Evolutionary conservation across 257 asterid species (phyloP).

Genomic region (Mitragyna speciosa): DNA sequence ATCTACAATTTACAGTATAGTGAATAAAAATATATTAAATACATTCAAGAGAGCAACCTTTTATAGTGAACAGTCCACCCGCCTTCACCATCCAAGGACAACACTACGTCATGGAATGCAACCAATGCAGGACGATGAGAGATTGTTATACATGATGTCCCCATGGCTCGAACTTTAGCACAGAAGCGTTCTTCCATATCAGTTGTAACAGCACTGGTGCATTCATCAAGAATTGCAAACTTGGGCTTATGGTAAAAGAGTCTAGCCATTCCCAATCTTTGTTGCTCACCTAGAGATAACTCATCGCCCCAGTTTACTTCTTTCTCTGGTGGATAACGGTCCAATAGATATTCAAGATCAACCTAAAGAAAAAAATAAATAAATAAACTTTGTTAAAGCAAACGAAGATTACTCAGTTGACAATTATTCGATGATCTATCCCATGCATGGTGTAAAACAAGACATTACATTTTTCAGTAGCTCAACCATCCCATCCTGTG

Average conservation of each 20-base stretch:
- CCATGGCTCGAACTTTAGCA: constrained; percentile 96
- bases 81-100: constrained; percentile 99
- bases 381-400: constrained; percentile 1
- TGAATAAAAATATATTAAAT: constrained; percentile 7
- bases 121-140: constrained; percentile 99
- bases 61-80: constrained; percentile 91
- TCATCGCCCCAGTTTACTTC: constrained; percentile 99
- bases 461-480: constrained; percentile 81
- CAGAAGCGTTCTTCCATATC: constrained; percentile 99
- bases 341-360: constrained; percentile 94
- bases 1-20: constrained; percentile 6
- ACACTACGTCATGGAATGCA: constrained; percentile 94
- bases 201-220: constrained; percentile 99
- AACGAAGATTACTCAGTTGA: not conserved
- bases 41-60: constrained; percentile 44
- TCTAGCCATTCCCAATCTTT: constrained; percentile 99
- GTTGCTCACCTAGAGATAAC: constrained; percentile 95
- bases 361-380: constrained; percentile 48
- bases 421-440: not conserved
- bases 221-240: constrained; percentile 95
- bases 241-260: constrained; percentile 97
- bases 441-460: not conserved
- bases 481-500: constrained; percentile 80
- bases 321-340: constrained; percentile 89
- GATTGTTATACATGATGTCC: constrained; percentile 95